These are phyloP conservation scores for Ephemerocybe angulata DNA, from an alignment of 768 basidiomycete genomes.

Conservation along the genomic window DNA sequence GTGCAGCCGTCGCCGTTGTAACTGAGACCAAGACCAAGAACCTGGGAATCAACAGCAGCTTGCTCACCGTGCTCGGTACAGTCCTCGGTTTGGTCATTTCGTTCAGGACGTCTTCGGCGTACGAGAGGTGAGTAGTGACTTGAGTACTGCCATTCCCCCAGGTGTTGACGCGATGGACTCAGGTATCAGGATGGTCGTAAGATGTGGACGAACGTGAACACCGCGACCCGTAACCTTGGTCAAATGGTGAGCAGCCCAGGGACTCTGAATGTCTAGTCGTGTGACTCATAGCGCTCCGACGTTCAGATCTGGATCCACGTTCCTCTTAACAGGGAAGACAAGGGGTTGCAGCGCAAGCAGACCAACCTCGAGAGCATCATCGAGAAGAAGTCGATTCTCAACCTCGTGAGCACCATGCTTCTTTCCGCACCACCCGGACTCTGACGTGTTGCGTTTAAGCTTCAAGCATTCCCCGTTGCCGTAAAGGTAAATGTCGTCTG, in stretches of 20 bases:
- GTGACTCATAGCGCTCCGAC: not conserved
- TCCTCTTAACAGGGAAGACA: constrained; percentile 38
- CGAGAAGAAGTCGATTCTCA: constrained; percentile 75
- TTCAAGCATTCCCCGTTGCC: constrained; percentile 65
- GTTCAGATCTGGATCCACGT: constrained; percentile 56
- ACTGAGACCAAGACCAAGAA: constrained; percentile 44
- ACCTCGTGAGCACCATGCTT: constrained; percentile 42
- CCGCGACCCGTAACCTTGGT: constrained; percentile 55
- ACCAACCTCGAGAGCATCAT: constrained; percentile 47
- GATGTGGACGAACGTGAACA: constrained; percentile 62
- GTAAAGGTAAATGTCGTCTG: constrained; percentile 47
- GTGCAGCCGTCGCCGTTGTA: constrained; percentile 56
- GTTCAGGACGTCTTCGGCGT: constrained; percentile 70
- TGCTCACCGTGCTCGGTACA: constrained; percentile 70
- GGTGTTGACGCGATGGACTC: not conserved
- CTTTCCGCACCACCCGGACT: not conserved
- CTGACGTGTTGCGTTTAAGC: too few relatives aligned
- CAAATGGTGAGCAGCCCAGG: constrained; percentile 44
- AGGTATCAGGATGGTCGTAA: constrained; percentile 70
- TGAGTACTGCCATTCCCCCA: constrained; percentile 63
- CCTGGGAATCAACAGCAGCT: constrained; percentile 41
- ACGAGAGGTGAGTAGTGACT: constrained; percentile 21
- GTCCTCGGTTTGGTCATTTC: constrained; percentile 70
- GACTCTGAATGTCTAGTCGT: not conserved
- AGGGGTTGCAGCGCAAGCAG: constrained; percentile 22